Conservation (phyloP, 345 rosid species). For the Aegle marmelos region DNA sequence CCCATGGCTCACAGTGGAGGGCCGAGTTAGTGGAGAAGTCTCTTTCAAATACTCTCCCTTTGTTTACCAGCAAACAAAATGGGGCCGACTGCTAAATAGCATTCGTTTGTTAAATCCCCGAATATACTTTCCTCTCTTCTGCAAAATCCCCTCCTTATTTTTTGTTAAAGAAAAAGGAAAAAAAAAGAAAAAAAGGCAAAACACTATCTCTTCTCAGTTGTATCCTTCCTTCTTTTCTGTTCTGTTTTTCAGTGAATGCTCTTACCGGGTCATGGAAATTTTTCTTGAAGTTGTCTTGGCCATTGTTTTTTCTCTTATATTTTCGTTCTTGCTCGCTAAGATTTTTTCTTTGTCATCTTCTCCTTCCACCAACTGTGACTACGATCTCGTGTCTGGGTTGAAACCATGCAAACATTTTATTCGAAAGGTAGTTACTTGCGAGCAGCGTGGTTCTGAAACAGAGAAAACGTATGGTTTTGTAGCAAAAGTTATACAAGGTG, state of each 20-base stretch:
- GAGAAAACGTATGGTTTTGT: constrained; percentile 23
- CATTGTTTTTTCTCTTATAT: constrained; percentile 17
- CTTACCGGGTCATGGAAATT: constrained; percentile 23
- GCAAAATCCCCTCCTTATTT: constrained; percentile 7
- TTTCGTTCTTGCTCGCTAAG: constrained; percentile 24
- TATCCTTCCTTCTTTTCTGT: not conserved
- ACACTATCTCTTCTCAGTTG: not conserved
- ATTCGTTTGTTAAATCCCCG: not conserved
- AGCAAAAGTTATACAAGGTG: constrained; percentile 8
- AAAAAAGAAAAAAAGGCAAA: not conserved
- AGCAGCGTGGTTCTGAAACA: not conserved
- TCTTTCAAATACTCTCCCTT: constrained; percentile 8
- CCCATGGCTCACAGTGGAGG: not conserved
- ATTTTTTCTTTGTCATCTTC: constrained; percentile 11
- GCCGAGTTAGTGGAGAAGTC: constrained; percentile 18
- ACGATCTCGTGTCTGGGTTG: not conserved
- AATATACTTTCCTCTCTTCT: constrained; percentile 21
- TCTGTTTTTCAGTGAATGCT: not conserved
- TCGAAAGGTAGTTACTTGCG: not conserved
- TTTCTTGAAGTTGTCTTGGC: constrained; percentile 20
- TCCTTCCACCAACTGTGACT: not conserved
- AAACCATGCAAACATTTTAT: not conserved
- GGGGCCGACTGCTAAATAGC: constrained; percentile 12
- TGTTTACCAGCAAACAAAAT: not conserved
- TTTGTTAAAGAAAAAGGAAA: not conserved